These are phyloP conservation scores for Penicillium tannophilum DNA, from an alignment of 495 filamentous ascomycete species.

Conservation along the genomic window DNA sequence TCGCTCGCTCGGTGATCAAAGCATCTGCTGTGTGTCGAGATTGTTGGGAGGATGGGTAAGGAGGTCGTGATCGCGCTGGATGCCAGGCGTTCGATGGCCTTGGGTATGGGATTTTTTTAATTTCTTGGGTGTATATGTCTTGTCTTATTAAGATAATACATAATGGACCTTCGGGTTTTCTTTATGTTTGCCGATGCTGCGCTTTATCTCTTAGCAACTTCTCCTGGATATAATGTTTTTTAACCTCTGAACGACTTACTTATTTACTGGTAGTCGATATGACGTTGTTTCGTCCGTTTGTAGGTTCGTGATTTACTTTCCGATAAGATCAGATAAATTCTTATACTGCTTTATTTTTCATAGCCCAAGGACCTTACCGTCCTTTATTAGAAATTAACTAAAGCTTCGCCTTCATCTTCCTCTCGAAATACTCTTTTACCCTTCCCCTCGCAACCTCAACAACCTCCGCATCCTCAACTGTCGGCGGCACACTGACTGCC, in stretches of 20 bases:
- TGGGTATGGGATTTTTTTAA: slow-evolving; percentile 12
- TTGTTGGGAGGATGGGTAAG: neutral
- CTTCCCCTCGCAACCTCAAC: slow-evolving; percentile 57
- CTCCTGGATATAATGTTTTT: slow-evolving; percentile 27
- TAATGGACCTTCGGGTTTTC: slow-evolving; percentile 19
- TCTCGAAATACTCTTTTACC: slow-evolving; percentile 61
- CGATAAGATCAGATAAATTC: neutral
- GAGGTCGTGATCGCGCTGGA: slow-evolving; percentile 2
- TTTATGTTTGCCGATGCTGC: slow-evolving; percentile 18
- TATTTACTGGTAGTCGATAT: neutral
- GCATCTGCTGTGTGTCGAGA: slow-evolving; percentile 13
- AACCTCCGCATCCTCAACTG: slow-evolving; percentile 60
- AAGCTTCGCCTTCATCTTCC: slow-evolving; percentile 57
- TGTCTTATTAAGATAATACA: slow-evolving; percentile 33
- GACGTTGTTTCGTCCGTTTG: neutral
- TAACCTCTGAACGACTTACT: slow-evolving; percentile 7
- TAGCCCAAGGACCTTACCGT: neutral
- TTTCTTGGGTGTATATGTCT: slow-evolving; percentile 28
- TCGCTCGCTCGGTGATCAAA: neutral
- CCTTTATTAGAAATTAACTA: neutral
- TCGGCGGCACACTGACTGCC: slow-evolving; percentile 57
- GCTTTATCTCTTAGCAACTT: slow-evolving; percentile 10
- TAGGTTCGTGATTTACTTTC: neutral
- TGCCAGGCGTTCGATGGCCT: slow-evolving; percentile 17
- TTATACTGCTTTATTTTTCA: neutral